Base-by-base conservation (phyloP, 139 green algal genomes). In the Diplosphaera chodatii region DNA sequence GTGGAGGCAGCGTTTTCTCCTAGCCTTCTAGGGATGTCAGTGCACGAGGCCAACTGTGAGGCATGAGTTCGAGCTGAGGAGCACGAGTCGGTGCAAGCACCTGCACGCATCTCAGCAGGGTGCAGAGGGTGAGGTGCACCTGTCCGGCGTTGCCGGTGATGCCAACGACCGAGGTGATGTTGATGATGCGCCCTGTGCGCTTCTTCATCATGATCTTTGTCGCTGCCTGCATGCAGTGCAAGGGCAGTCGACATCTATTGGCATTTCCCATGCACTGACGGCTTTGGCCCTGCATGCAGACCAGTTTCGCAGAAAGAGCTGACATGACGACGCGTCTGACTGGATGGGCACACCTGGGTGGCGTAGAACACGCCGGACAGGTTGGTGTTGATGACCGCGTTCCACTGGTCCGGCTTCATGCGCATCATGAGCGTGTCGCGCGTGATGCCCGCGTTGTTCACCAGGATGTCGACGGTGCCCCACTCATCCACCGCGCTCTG, bases 401-500 rank as follows among this genome's bases (percentile, higher is more conserved):
- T 82, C 96, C 87, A 92, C 67, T 87, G 77, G 31, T 94, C 86
- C 0, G 87, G 87, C 91, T 99, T 99, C 96, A 99, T 99, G 79
- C 96, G 90, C 92, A 98, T 96, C 83, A 99, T 94, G 31, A 99
- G 81, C 1, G 83, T 91, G 82, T 99, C 94, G 8, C 84, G 72
- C 0, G 94, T 99, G 86, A 99, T 99, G 64, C 93, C 94, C 63
- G 95, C 95, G 64, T 99, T 99, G 88, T 99, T 99, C 23, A 98
- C 93, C 68, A 99, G 82, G 63, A 99, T 88, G 62, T 99, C 94
- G 41, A 99, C 70, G n/a, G 78, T 84, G 62, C 95, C 96, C 86
- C 88, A 97, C 75, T 93, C 86, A 48, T 92, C 85, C 21, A 86
- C 76, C 0, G 84, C 80, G 34, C 82, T 83, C 28, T 90, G 89